These are phyloP conservation scores for Macadamia integrifolia DNA, from an alignment of 164 flowering plant species.

Conservation along the genomic window DNA sequence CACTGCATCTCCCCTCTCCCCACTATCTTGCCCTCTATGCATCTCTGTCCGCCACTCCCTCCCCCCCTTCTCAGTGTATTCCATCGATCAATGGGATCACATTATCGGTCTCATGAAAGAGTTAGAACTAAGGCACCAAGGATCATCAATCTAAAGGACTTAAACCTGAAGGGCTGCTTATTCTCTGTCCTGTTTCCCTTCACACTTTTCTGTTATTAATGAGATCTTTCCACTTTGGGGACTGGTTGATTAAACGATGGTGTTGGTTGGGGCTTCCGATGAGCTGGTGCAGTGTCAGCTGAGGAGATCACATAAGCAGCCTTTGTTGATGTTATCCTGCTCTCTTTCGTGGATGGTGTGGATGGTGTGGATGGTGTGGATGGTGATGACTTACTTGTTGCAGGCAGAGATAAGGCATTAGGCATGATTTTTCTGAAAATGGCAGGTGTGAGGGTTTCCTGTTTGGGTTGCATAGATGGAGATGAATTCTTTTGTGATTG, in stretches of 20 bases:
- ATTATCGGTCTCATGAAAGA: too few species aligned
- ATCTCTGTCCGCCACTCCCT: too few species aligned
- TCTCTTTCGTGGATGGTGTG: background rate
- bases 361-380: constrained; percentile 51
- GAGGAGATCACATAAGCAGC: constrained; percentile 21
- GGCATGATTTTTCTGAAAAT: constrained; percentile 38
- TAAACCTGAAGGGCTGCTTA: constrained; percentile 15
- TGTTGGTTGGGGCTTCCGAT: constrained; percentile 40
- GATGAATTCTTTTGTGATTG: constrained; percentile 31
- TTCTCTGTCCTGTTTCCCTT: constrained; percentile 25
- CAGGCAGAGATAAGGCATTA: constrained; percentile 52
- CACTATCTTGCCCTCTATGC: too few species aligned
- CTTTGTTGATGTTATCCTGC: constrained; percentile 38
- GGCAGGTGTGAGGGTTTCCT: constrained; percentile 45
- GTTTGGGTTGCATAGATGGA: constrained; percentile 35
- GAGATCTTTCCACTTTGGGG: constrained; percentile 42
- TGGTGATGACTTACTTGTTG: constrained; percentile 74
- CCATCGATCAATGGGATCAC: too few species aligned
- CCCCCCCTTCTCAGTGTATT: too few species aligned
- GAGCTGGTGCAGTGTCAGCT: constrained; percentile 34
- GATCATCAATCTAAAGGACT: too few species aligned
- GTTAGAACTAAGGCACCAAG: too few species aligned
- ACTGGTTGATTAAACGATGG: constrained; percentile 31
- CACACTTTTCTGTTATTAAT: constrained; percentile 24
- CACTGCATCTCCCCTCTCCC: too few species aligned